Evolutionary conservation across 2,329 filamentous ascomycete genomes (phyloP).

Genomic region (Purpureocillium lavendulum): DNA sequence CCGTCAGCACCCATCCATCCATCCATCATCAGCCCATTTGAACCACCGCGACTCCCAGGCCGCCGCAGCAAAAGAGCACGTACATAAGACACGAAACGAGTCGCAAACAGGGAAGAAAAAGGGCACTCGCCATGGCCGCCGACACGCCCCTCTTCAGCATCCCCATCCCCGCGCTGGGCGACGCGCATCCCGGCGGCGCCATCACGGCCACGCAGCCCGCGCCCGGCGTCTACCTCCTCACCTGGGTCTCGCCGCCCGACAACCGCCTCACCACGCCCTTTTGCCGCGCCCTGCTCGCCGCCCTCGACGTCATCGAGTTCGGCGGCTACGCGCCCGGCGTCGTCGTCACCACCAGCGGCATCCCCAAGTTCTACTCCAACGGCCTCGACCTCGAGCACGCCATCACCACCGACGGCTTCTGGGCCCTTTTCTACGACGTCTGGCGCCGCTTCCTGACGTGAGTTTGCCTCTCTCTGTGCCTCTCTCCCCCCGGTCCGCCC

Average conservation of each 20-base stretch:
- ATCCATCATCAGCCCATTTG: too few relatives aligned
- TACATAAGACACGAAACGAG: too few relatives aligned
- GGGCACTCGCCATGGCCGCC: too few relatives aligned
- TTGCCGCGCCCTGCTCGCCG: conserved; percentile 57
- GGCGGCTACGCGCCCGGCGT: conserved; percentile 58
- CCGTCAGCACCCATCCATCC: too few relatives aligned
- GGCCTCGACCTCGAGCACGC: conserved; percentile 70
- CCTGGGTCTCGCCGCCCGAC: conserved; percentile 63
- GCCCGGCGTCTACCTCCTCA: conserved; percentile 60
- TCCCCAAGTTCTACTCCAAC: conserved; percentile 76
- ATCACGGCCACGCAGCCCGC: conserved; percentile 56
- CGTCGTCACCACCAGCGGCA: conserved; percentile 66
- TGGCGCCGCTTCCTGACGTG: conserved; percentile 49
- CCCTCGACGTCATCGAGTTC: conserved; percentile 68
- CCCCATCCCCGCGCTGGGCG: conserved; percentile 43
- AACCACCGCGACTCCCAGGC: too few relatives aligned
- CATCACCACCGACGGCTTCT: conserved; percentile 51
- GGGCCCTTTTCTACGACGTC: conserved; percentile 53
- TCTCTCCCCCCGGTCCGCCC: too few relatives aligned
- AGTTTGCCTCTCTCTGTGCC: neutral
- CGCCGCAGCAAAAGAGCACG: too few relatives aligned
- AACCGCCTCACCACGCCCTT: conserved; percentile 67
- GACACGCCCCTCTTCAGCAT: conserved; percentile 29
- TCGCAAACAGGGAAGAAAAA: too few relatives aligned
- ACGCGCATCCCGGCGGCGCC: conserved; percentile 41